Percentiles rank a stretch among this genome's conserved stretches.
phyloP scores from a whole-genome alignment of 192 early-diverging fungal genomes.

The Entrophospora sp. region DNA sequence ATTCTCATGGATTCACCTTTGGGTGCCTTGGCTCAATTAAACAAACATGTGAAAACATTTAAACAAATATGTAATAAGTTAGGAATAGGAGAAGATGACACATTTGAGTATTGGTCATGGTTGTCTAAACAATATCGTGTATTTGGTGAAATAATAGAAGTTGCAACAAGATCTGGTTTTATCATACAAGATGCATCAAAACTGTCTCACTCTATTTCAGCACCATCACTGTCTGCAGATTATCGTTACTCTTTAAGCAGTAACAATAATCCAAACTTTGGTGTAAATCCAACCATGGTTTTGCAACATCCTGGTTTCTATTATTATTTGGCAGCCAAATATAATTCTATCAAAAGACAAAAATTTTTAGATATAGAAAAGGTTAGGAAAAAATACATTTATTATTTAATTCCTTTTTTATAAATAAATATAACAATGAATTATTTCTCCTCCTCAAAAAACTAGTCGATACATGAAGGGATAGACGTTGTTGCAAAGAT shows the following conservation, averaged over 20 bases:
- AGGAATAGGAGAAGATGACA: slow-evolving; percentile 62
- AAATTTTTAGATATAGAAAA: slow-evolving; percentile 43
- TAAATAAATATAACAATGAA: background rate
- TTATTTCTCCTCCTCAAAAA: background rate
- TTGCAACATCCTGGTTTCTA: slow-evolving; percentile 84
- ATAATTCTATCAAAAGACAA: slow-evolving; percentile 60
- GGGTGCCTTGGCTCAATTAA: slow-evolving; percentile 58
- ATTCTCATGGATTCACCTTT: slow-evolving; percentile 59
- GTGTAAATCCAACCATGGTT: slow-evolving; percentile 53
- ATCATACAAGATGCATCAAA: slow-evolving; percentile 42
- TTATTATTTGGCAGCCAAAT: slow-evolving; percentile 67
- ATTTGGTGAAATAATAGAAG: slow-evolving; percentile 72
- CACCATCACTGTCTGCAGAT: too few species aligned
- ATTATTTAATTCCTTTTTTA: background rate
- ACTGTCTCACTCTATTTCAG: slow-evolving; percentile 25
- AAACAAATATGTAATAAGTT: slow-evolving; percentile 47
- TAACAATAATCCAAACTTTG: slow-evolving; percentile 22
- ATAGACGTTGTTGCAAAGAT: slow-evolving; percentile 21
- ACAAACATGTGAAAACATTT: slow-evolving; percentile 58
- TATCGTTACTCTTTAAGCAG: slow-evolving; percentile 20
- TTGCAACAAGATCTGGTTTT: slow-evolving; percentile 59
- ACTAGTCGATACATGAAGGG: background rate
- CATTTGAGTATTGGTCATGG: slow-evolving; percentile 84
- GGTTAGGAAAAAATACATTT: slow-evolving; percentile 3
- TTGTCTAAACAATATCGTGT: slow-evolving; percentile 68